phyloP scores from a whole-genome alignment of 768 basidiomycete species.

The Boletus reticuloceps region DNA sequence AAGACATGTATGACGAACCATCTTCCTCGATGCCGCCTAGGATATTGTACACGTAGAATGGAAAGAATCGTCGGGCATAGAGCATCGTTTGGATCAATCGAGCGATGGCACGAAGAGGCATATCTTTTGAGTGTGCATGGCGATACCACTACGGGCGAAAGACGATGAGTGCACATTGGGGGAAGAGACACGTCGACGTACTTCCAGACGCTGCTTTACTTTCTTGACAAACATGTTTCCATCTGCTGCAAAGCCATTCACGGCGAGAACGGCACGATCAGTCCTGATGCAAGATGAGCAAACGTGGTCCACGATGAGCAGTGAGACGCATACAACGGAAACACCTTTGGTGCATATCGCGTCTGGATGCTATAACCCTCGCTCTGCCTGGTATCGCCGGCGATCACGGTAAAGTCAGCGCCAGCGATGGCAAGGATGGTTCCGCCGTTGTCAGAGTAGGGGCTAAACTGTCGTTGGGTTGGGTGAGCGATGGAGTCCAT shows the following conservation, averaged over 20 bases:
- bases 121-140: conserved; percentile 95
- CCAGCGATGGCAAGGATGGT: conserved; percentile 97
- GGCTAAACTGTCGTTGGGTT: conserved; percentile 72
- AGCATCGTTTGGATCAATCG: conserved; percentile 98
- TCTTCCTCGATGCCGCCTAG: conserved; percentile 96
- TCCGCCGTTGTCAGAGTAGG: conserved; percentile 92
- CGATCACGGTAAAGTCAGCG: conserved; percentile 89
- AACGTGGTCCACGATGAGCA: too few species aligned
- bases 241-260: conserved; percentile 97
- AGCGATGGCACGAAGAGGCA: conserved; percentile 97
- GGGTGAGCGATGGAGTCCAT: conserved; percentile 27
- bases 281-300: conserved; percentile 50
- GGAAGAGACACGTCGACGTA: conserved; percentile 36
- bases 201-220: conserved; percentile 93
- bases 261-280: conserved; percentile 88
- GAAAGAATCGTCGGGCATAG: conserved; percentile 95
- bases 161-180: neutral
- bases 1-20: conserved; percentile 50
- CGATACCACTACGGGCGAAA: conserved; percentile 78
- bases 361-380: conserved; percentile 99
- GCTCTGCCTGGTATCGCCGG: conserved; percentile 94
- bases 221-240: conserved; percentile 98
- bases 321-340: conserved; percentile 68
- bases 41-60: conserved; percentile 97
- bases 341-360: conserved; percentile 94